Conservation (phyloP, 208 protist species). For the Trypanosoma boissoni region DNA sequence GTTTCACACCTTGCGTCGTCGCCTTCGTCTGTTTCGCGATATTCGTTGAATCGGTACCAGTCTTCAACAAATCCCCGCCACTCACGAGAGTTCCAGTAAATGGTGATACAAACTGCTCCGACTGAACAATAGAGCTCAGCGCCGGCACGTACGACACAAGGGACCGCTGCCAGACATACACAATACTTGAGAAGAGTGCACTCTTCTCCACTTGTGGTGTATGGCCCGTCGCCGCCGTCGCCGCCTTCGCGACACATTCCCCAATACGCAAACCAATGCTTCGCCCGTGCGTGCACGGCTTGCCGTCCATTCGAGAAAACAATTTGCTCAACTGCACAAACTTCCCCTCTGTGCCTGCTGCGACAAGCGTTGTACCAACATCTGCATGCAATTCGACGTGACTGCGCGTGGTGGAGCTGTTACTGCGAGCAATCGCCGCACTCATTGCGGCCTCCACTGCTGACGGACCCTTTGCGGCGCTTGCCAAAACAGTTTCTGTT, state of each 20-base stretch:
- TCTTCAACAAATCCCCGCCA: slow-evolving; percentile 7
- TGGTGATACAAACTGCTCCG: slow-evolving; percentile 13
- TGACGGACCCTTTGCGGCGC: slow-evolving; percentile 22
- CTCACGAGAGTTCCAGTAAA: slow-evolving; percentile 20
- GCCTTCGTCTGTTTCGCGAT: not conserved
- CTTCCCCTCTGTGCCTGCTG: not conserved
- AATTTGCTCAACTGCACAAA: slow-evolving; percentile 7
- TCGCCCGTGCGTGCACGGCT: not conserved
- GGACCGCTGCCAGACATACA: slow-evolving; percentile 7
- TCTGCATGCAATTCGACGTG: slow-evolving; percentile 33
- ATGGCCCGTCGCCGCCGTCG: not conserved
- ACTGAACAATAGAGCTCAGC: not conserved
- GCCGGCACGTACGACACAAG: slow-evolving; percentile 5
- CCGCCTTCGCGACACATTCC: not conserved
- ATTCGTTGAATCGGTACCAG: not conserved
- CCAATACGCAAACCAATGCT: slow-evolving; percentile 6
- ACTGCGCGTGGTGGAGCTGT: not conserved
- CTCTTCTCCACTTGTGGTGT: not conserved
- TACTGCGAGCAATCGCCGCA: not conserved
- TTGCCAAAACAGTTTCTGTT: slow-evolving; percentile 34
- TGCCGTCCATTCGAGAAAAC: not conserved
- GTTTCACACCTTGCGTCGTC: not conserved
- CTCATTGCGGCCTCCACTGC: slow-evolving; percentile 15
- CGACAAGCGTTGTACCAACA: slow-evolving; percentile 48
- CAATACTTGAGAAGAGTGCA: slow-evolving; percentile 11